These are phyloP conservation scores for Kurtzmaniella quercitrusa DNA, from an alignment of 1,139 yeast species.

Conservation along the genomic window DNA sequence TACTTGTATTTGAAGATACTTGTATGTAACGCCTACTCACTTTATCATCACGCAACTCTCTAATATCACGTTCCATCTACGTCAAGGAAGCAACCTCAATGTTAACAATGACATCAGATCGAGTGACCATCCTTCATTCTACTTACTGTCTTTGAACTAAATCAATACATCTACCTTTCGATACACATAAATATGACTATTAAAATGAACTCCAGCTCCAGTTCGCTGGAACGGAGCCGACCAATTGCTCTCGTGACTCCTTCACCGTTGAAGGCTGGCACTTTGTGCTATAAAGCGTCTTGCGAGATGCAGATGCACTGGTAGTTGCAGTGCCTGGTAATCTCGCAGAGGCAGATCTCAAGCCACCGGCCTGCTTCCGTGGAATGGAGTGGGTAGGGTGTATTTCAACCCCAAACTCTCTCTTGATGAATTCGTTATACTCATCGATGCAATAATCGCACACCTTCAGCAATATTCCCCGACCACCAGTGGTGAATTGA, in stretches of 20 bases:
- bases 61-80: no score
- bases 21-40: no score
- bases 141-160: no score
- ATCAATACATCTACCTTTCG: no score
- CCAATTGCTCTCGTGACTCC: constrained; percentile 35
- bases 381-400: constrained; percentile 4
- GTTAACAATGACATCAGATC: no score
- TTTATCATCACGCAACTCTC: no score
- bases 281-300: constrained; percentile 4
- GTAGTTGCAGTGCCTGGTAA: constrained; percentile 11
- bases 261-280: constrained; percentile 19
- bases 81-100: no score
- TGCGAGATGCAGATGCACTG: constrained; percentile 6
- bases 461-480: constrained; percentile 72
- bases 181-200: no score
- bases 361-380: background rate
- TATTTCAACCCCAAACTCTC: constrained; percentile 33
- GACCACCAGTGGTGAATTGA: constrained; percentile 69
- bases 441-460: constrained; percentile 72
- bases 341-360: constrained; percentile 9
- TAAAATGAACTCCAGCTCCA: constrained; percentile 77
- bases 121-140: no score
- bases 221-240: constrained; percentile 65
- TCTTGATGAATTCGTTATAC: constrained; percentile 50
- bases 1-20: no score